Base-by-base conservation (phyloP, 1,284 basidiomycete genomes). In the Pseudozyma pruni region DNA sequence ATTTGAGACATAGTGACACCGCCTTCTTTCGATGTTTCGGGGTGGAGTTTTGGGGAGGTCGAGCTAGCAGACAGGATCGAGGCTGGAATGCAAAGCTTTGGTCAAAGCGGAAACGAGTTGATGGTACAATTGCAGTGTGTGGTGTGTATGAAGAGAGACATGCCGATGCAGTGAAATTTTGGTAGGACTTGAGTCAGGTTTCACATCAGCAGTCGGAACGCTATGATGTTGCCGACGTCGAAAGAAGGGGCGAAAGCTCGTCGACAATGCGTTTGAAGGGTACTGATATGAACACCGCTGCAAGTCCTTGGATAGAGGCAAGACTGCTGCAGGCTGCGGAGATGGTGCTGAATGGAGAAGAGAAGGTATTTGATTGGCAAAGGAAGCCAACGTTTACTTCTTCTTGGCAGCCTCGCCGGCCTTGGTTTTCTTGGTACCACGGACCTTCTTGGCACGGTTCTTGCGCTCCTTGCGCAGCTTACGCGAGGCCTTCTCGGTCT, bases 401-500 rank as follows among this genome's bases (percentile, higher is more conserved):
- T 79, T 79, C 75, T 77, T 77, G 59, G 43, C 37, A 57, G 68
- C 55, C n/a, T 69, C 76, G 51, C 57, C 45, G 44, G 67, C 67
- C 68, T 75, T 77, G 74, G 53, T 68, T 78, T 82, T 82, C 72
- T 76, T 74, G 67, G 72, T 70, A 83, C 96, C 94, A 76, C 90
- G 88, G 69, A 92, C 93, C 90, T 96, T 96, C 87, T 92, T 92
- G 84, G 91, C 88, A 84, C 96, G 90, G 87, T 99, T 99, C 90
- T 99, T 99, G 82, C 96, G 89, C 88, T 98, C 96, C 88, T 98
- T 98, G 85, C 96, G 90, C 85, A 98, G 90, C 86, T 98, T 98
- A 83, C 96, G 91, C 78, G 92, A 94, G 63, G 95, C 86, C 86
- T 91, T 94, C 58, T 93, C 91, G 74, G 91, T 89, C 87, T 97